A percentile compares a stretch with the other conserved stretches of the same genome.
Evolutionary conservation across 352 stramenopile species (phyloP).

Genomic region (Phytophthora fragariaefolia): DNA sequence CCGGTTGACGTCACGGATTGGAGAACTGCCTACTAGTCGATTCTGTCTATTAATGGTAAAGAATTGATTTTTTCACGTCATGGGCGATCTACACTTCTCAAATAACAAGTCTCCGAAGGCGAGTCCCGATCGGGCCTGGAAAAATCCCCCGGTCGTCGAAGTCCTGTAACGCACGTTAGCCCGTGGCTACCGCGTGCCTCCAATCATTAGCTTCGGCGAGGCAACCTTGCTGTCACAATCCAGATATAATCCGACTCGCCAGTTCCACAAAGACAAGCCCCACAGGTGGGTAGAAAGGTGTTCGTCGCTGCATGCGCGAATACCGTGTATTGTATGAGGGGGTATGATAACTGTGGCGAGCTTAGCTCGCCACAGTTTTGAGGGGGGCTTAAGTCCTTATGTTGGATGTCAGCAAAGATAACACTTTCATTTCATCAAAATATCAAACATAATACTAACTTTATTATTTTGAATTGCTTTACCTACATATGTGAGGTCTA

Average conservation of each 20-base stretch:
- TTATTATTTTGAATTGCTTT: too few species aligned
- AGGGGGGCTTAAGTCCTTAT: too few species aligned
- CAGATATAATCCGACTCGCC: background rate
- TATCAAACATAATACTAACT: too few species aligned
- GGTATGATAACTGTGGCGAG: too few species aligned
- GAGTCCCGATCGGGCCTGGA: background rate
- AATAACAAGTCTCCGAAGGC: background rate
- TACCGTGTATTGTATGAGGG: too few species aligned
- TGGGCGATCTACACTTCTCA: background rate
- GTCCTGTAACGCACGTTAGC: background rate
- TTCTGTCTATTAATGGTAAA: background rate
- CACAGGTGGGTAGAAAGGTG: too few species aligned
- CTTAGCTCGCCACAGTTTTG: too few species aligned
- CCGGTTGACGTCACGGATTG: background rate
- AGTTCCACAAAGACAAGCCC: too few species aligned
- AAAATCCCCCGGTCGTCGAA: background rate
- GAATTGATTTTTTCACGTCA: background rate
- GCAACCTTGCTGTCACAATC: background rate
- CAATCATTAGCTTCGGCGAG: background rate
- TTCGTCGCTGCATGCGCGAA: too few species aligned
- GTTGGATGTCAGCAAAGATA: too few species aligned
- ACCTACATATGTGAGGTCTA: too few species aligned
- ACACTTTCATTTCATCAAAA: too few species aligned
- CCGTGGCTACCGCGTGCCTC: background rate
- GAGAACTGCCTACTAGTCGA: background rate